Evolutionary conservation across 2,329 filamentous ascomycete species (phyloP), one percentile per base, ranked within the genome.

Genomic region (Fusarium tupiense): DNA sequence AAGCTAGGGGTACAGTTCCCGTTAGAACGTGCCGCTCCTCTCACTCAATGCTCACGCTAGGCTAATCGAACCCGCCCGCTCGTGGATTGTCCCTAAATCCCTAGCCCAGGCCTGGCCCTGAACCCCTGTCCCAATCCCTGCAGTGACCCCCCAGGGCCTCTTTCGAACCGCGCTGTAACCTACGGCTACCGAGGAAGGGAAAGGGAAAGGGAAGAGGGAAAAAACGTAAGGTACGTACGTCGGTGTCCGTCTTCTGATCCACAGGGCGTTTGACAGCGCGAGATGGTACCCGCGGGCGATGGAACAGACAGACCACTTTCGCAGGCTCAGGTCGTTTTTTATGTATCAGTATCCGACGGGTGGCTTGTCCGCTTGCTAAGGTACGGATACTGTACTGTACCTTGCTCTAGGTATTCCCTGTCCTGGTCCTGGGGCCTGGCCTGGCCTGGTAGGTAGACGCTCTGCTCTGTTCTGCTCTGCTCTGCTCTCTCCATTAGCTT

Each of bases 171-270:
- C 14, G 24, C 52, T 56, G 52, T 56, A 56, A 41, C 35, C 52
- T 56, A 56, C 35, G 35, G 52, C 35, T 56, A 56, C 71, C 71
- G 71, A 73, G 59, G 50, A 46, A n/a, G 24, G 24, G 49, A 35
- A 52, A 11, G 44, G 44, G 19, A 47, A 29, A 6, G 20, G 26
- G n/a, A 47, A 22, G 33, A 35, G 33, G 33, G 33, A 35, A 35
- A 35, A 33, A 33, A 33, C 17, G 6, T 11, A n/a, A 16, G 33
- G 33, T 35, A 35, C 33, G 24, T 56, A 61, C 68, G 71, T 52
- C 67, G 67, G 67, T 67, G 71, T 61, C 71, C 58, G 71, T 72
- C 54, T 40, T 61, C 57, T 72, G 71, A 74, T 72, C 72, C 72
- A 73, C 65, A 59, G 69, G 72, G 58, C 61, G 65, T 70, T 40